A percentile compares a stretch with the other conserved stretches of the same genome.
phyloP scores from a whole-genome alignment of 2,329 filamentous ascomycete genomes.

The Talaromyces sp. region DNA sequence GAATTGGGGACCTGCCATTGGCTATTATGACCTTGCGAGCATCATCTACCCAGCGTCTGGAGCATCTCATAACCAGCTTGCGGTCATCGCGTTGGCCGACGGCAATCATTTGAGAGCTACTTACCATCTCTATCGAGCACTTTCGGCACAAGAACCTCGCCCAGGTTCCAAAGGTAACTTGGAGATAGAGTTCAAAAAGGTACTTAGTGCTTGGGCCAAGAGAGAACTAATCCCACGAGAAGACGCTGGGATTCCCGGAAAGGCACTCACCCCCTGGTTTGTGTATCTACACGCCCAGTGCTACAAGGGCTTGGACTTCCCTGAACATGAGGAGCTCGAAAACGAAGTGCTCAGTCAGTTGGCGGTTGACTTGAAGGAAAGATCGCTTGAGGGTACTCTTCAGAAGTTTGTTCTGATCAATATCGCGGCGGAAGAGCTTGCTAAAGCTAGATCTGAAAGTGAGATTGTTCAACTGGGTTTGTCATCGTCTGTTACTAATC shows the following conservation, averaged over 20 bases:
- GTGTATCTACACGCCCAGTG: slow-evolving; percentile 79
- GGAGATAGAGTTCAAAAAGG: slow-evolving; percentile 69
- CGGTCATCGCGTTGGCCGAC: slow-evolving; percentile 72
- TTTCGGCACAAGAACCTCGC: slow-evolving; percentile 69
- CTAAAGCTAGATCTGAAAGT: slow-evolving; percentile 58
- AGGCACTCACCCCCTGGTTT: slow-evolving; percentile 73
- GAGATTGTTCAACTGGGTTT: not conserved
- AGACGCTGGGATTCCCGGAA: slow-evolving; percentile 45
- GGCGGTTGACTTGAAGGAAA: slow-evolving; percentile 65
- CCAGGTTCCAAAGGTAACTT: slow-evolving; percentile 71
- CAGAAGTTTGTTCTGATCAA: slow-evolving; percentile 81
- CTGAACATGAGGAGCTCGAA: slow-evolving; percentile 74
- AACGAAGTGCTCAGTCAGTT: slow-evolving; percentile 77
- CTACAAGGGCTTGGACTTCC: slow-evolving; percentile 69
- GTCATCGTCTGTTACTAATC: not conserved
- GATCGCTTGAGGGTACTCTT: slow-evolving; percentile 59
- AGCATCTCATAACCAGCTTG: slow-evolving; percentile 82
- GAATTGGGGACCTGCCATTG: slow-evolving; percentile 72
- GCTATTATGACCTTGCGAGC: slow-evolving; percentile 78
- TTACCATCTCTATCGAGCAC: slow-evolving; percentile 82
- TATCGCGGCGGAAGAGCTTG: slow-evolving; percentile 74
- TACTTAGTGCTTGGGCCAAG: slow-evolving; percentile 53
- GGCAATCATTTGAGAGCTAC: slow-evolving; percentile 76
- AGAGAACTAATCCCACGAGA: slow-evolving; percentile 47
- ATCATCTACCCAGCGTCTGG: slow-evolving; percentile 74